Conservation (phyloP, 192 early-diverging fungal genomes). For the Coemansia sp. region DNA sequence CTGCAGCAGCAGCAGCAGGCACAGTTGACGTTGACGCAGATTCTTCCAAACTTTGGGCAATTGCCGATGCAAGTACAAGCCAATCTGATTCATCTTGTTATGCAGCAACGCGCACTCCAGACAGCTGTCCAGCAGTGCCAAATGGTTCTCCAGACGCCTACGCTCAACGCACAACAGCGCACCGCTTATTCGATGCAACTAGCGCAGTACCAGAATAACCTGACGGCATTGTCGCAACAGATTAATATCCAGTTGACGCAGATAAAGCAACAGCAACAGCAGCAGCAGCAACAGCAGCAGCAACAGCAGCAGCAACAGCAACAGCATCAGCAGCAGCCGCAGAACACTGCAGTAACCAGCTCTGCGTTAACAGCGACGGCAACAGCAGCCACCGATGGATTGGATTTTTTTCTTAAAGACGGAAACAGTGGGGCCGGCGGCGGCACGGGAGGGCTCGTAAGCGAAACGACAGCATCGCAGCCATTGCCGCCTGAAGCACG, state of each 20-base stretch:
- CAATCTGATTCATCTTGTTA: slow-evolving; percentile 7
- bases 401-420: slow-evolving; percentile 8
- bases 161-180: slow-evolving; percentile 32
- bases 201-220: slow-evolving; percentile 17
- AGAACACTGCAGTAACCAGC: slow-evolving; percentile 29
- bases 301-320: slow-evolving; percentile 33
- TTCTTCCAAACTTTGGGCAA: slow-evolving; percentile 26
- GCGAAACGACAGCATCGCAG: slow-evolving; percentile 1
- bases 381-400: slow-evolving; percentile 4
- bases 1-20: slow-evolving; percentile 36
- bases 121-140: slow-evolving; percentile 14
- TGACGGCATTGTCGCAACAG: slow-evolving; percentile 16
- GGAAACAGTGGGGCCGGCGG: background rate
- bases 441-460: background rate
- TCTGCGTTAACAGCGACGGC: slow-evolving; percentile 14
- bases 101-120: slow-evolving; percentile 16
- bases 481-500: background rate
- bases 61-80: slow-evolving; percentile 21
- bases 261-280: slow-evolving; percentile 16
- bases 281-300: slow-evolving; percentile 40
- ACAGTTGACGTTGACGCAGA: slow-evolving; percentile 25
- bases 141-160: slow-evolving; percentile 4
- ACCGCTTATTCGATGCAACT: slow-evolving; percentile 6
- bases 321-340: slow-evolving; percentile 43
- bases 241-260: slow-evolving; percentile 7